Base-by-base conservation (phyloP, 106 monocot genomes). In the Phalaenopsis aphrodite region DNA sequence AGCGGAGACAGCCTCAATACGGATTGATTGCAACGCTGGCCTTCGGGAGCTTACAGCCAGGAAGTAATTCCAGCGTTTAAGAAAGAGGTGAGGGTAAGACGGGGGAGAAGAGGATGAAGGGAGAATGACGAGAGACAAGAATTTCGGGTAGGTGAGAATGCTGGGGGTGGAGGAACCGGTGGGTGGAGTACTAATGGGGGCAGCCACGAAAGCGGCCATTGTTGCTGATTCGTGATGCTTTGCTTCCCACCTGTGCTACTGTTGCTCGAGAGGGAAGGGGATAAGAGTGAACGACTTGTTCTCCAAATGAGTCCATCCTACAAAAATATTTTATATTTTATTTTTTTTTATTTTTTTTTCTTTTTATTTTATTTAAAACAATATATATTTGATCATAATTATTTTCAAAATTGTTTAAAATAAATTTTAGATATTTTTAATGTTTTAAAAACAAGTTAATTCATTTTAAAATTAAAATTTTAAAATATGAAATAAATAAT, bases 11-110 rank as follows among this genome's bases (percentile, higher is more conserved):
- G 57, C 55, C 5, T 56, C 55, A 3, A 46, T 39, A 14, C 74
- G 42, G 73, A 18, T 41, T 74, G 67, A 17, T 55, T 39, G 65
- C 43, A n/a, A 5, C 42, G 36, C 72, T 72, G 75, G 42, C n/a
- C 45, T 77, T 42, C 79, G 45, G 16, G 87, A 46, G 17, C 42
- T 17, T 43, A 84, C 38, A 2, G 68, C 72, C 18, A 78, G 77
- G 56, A 73, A 87, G 57, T 16, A 45, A 56, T 6, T 18, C 23
- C 18, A 46, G 52, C 12, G 82, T 47, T 56, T 76, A 47, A 81
- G 78, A 66, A 43, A 18, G 72, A 75, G 57, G 9, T 81, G 68
- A 42, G 82, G 80, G 55, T 16, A 49, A 55, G 77, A 49, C 14
- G 75, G 56, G 75, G 68, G 19, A 65, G 61, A 55, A 56, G 80